Evolutionary conservation across 1,284 basidiomycete genomes (phyloP).

Genomic region (Anthracocystis panici-leucophaei): DNA sequence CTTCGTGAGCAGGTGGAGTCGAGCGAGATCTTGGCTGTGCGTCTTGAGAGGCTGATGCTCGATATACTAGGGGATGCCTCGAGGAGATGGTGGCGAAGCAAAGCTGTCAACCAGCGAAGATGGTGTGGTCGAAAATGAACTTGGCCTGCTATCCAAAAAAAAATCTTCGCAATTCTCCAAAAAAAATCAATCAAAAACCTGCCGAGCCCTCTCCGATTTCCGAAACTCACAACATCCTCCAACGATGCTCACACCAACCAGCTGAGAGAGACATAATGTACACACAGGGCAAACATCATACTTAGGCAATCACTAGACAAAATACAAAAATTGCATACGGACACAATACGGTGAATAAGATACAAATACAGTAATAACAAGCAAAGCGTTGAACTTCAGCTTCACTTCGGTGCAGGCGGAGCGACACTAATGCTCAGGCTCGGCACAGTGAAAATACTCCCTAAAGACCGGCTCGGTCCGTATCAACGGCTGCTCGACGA

Average conservation of each 20-base stretch:
- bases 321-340: conserved; percentile 3
- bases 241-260: too few species aligned
- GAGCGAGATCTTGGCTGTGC: too few species aligned
- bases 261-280: neutral
- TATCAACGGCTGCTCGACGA: conserved; percentile 72
- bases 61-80: too few species aligned
- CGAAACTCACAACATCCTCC: neutral
- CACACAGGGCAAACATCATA: neutral
- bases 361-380: conserved; percentile 28
- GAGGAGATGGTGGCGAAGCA: neutral
- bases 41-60: too few species aligned
- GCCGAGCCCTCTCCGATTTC: neutral
- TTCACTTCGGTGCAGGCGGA: neutral
- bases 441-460: conserved; percentile 56
- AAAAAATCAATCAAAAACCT: neutral
- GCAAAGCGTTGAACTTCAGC: neutral
- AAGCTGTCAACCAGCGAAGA: neutral
- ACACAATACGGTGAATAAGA: neutral
- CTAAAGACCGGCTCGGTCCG: conserved; percentile 59
- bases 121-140: neutral
- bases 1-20: neutral
- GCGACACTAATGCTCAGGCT: conserved; percentile 38
- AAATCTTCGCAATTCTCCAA: conserved; percentile 14
- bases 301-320: neutral
- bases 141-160: conserved; percentile 5